Evolutionary conservation across 495 filamentous ascomycete species (phyloP).

Genomic region (Podospora conica): DNA sequence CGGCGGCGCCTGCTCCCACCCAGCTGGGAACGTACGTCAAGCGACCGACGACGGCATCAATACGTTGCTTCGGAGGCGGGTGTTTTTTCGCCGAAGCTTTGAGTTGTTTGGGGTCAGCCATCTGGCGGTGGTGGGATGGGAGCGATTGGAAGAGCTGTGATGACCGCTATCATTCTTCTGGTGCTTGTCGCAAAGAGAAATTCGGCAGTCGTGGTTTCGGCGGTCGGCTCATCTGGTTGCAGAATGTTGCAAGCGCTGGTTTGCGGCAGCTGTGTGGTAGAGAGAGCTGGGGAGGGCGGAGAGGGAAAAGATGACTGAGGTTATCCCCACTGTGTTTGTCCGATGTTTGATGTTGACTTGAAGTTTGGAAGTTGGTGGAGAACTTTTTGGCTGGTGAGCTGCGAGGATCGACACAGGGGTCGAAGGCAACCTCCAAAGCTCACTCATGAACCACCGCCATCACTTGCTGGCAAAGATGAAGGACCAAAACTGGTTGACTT

Average conservation of each 20-base stretch:
- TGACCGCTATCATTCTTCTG: slow-evolving; percentile 19
- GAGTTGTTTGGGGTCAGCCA: slow-evolving; percentile 20
- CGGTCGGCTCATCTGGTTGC: not conserved
- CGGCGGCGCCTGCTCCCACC: not conserved
- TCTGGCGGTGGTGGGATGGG: slow-evolving; percentile 11
- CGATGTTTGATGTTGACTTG: slow-evolving; percentile 4
- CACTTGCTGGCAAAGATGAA: no score
- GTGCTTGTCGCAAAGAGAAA: not conserved
- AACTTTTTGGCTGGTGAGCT: slow-evolving; percentile 17
- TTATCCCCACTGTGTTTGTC: not conserved
- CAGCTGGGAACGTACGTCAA: slow-evolving; percentile 20
- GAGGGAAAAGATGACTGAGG: not conserved
- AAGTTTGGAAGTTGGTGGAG: not conserved
- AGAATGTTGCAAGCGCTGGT: not conserved
- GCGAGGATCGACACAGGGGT: not conserved
- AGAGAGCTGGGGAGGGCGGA: not conserved
- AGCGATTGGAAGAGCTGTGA: not conserved
- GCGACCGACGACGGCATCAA: slow-evolving; percentile 23
- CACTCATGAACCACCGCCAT: no score
- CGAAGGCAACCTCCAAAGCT: not conserved
- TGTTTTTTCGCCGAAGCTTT: not conserved
- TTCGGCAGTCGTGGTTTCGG: not conserved
- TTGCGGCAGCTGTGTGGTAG: not conserved
- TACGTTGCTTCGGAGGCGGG: slow-evolving; percentile 3
- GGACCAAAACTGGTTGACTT: no score